A percentile compares a stretch with the other conserved stretches of the same genome.
Evolutionary conservation across 345 rosid species (phyloP).

Genomic region (Physaria fendleri): DNA sequence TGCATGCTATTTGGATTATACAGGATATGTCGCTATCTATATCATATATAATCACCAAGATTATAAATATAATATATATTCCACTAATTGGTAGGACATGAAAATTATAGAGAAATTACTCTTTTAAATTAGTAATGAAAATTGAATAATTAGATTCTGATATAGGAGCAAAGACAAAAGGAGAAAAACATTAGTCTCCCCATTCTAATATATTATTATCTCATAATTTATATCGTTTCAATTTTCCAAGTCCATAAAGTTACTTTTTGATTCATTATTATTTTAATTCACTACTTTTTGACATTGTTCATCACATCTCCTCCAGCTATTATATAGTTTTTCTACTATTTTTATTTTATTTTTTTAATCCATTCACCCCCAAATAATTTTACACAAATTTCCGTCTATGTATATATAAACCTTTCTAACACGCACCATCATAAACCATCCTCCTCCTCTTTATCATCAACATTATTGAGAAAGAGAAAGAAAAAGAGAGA

Average conservation of each 20-base stretch:
- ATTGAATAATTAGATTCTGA: constrained; percentile 5
- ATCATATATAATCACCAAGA: constrained; percentile 6
- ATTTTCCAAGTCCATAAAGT: constrained; percentile 5
- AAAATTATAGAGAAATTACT: not conserved
- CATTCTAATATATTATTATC: constrained; percentile 26
- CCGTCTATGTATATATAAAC: too few species aligned
- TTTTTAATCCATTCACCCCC: constrained; percentile 7
- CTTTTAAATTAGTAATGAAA: constrained; percentile 5
- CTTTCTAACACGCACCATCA: constrained; percentile 29
- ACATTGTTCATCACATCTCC: constrained; percentile 38
- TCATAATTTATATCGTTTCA: constrained; percentile 3
- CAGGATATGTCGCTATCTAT: constrained; percentile 12
- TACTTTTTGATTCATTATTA: not conserved
- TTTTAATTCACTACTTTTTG: not conserved
- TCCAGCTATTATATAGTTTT: constrained; percentile 55
- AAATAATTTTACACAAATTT: too few species aligned
- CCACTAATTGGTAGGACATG: constrained; percentile 12
- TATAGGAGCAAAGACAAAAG: constrained; percentile 26
- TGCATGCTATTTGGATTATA: not conserved
- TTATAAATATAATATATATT: not conserved
- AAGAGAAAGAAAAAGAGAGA: not conserved
- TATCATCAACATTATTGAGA: constrained; percentile 14
- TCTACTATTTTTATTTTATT: constrained; percentile 1
- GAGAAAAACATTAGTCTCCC: constrained; percentile 45
- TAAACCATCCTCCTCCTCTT: too few species aligned